phyloP scores from a whole-genome alignment of 495 filamentous ascomycete species.

The Neurospora sublineolata region DNA sequence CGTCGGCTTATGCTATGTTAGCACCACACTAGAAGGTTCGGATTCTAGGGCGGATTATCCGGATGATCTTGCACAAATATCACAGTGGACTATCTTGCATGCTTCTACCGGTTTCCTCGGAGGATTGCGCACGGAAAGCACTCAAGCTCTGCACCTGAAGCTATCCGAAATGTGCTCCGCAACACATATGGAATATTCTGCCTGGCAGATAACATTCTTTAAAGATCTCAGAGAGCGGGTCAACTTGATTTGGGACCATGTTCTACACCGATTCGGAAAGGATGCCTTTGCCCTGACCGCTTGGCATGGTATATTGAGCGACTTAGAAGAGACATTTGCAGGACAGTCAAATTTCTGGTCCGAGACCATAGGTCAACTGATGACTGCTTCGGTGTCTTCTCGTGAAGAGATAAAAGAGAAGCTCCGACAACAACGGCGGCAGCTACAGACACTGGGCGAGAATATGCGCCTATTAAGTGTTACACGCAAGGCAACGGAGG shows the following conservation, averaged over 20 bases:
- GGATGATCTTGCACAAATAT: neutral
- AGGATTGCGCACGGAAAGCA: neutral
- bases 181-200: neutral
- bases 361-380: neutral
- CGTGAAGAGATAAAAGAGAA: neutral
- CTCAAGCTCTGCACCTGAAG: neutral
- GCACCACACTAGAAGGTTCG: neutral
- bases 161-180: neutral
- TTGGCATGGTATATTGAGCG: neutral
- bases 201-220: neutral
- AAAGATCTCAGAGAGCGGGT: neutral
- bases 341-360: neutral
- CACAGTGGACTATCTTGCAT: neutral
- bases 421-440: neutral
- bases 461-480: neutral
- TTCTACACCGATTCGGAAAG: neutral
- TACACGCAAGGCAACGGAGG: neutral
- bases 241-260: neutral
- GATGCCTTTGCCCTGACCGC: neutral
- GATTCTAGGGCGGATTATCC: neutral
- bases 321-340: neutral
- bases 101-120: neutral
- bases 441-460: neutral
- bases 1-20: constrained; percentile 5
- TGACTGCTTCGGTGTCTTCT: neutral